Percentiles rank a stretch among this genome's conserved stretches.
These are phyloP conservation scores for Chlorella sp. DNA, from an alignment of 139 green algal species.

Conservation along the genomic window DNA sequence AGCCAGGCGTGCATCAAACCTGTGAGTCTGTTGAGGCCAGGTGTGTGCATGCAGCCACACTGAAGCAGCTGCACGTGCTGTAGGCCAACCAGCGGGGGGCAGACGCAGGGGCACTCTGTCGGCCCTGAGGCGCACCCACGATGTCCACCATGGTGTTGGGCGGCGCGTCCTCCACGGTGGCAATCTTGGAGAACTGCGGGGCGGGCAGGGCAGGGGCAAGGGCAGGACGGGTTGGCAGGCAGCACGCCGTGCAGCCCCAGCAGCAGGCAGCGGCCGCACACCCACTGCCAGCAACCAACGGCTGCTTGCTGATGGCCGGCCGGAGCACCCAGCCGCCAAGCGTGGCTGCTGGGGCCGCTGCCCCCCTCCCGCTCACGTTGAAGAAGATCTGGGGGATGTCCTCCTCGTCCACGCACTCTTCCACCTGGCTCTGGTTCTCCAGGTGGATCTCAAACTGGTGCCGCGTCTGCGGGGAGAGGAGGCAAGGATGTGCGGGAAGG, in stretches of 20 bases:
- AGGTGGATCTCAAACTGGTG: constrained; percentile 95
- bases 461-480: constrained; percentile 29
- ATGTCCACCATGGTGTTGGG: constrained; percentile 84
- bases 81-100: not conserved
- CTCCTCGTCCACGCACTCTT: constrained; percentile 58
- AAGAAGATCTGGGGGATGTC: constrained; percentile 77
- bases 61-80: not conserved
- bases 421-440: constrained; percentile 66
- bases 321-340: too few relatives aligned
- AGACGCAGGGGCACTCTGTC: not conserved
- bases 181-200: constrained; percentile 85
- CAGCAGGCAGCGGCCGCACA: too few relatives aligned
- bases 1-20: too few relatives aligned
- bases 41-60: too few relatives aligned
- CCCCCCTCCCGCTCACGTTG: constrained; percentile 57
- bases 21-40: too few relatives aligned
- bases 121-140: constrained; percentile 54
- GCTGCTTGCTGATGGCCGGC: too few relatives aligned
- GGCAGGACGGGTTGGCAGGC: not conserved
- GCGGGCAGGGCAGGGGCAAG: too few relatives aligned
- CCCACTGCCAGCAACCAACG: too few relatives aligned
- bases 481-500: not conserved
- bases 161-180: constrained; percentile 72
- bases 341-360: not conserved
- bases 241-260: too few relatives aligned